Evolutionary conservation across 371 early-diverging fungal genomes (phyloP).

Genomic region (Mortierella polycephala): DNA sequence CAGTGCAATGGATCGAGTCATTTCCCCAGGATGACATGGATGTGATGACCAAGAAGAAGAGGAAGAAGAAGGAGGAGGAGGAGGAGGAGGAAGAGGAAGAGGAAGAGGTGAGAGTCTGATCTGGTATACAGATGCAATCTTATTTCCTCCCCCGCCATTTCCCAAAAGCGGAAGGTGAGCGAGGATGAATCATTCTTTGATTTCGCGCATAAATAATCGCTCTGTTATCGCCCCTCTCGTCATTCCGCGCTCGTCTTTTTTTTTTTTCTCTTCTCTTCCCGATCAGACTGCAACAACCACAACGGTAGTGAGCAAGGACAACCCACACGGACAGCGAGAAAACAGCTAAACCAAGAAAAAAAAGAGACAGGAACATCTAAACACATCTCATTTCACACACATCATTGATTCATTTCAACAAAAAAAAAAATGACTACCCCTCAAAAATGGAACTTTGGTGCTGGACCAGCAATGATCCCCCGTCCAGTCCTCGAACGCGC

Average conservation of each 20-base stretch:
- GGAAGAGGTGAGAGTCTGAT: background rate
- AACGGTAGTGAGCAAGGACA: too few relatives aligned
- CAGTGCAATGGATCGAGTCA: too few relatives aligned
- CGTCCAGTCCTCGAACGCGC: slow-evolving; percentile 82
- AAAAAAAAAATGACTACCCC: slow-evolving; percentile 4
- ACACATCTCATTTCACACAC: background rate
- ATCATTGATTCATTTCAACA: background rate
- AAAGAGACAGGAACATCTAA: too few relatives aligned
- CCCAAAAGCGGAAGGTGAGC: slow-evolving; percentile 21
- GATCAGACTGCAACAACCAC: too few relatives aligned
- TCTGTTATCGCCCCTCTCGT: background rate
- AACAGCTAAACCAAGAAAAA: too few relatives aligned
- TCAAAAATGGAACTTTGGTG: slow-evolving; percentile 83
- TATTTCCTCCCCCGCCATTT: slow-evolving; percentile 22
- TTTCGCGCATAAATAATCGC: background rate
- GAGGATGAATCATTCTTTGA: slow-evolving; percentile 24
- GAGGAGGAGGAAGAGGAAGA: background rate
- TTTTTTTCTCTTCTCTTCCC: background rate
- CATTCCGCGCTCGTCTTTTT: background rate
- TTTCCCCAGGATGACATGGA: too few relatives aligned
- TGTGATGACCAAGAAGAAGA: background rate
- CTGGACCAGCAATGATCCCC: slow-evolving; percentile 94
- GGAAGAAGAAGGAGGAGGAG: background rate
- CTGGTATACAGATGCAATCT: background rate
- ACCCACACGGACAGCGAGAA: too few relatives aligned